These are phyloP conservation scores for Harringtonia aguacate DNA, from an alignment of 2,329 filamentous ascomycete species.

Conservation along the genomic window DNA sequence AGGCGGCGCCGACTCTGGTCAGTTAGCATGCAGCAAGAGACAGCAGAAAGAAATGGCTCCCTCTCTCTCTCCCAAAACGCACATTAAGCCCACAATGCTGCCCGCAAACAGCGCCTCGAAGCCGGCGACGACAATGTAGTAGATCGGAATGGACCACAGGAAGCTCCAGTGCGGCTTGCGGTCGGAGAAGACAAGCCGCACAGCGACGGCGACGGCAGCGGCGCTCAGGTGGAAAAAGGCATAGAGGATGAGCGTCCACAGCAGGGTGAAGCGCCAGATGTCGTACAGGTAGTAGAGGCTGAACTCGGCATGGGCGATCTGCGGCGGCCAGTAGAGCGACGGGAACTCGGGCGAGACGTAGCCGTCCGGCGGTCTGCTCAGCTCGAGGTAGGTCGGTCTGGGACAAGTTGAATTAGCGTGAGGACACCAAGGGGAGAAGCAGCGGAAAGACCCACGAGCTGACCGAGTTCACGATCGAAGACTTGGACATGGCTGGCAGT, in stretches of 20 bases:
- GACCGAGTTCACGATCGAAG: not conserved
- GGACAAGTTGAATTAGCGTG: constrained; percentile 1
- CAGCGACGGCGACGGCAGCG: constrained; percentile 58
- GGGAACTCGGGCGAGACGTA: constrained; percentile 68
- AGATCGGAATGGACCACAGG: constrained; percentile 60
- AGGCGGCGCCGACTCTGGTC: constrained; percentile 63
- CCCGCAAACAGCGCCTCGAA: constrained; percentile 71
- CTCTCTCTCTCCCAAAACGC: constrained; percentile 24
- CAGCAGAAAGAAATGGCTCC: constrained; percentile 9
- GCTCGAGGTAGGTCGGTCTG: constrained; percentile 3
- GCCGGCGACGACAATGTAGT: constrained; percentile 62
- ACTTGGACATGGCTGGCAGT: no score
- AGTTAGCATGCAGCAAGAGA: not conserved
- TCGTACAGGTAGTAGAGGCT: constrained; percentile 65
- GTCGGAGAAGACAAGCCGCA: constrained; percentile 49
- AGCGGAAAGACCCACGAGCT: not conserved
- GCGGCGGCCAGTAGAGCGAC: constrained; percentile 66
- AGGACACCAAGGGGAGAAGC: not conserved
- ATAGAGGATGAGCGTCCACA: constrained; percentile 78
- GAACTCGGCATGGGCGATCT: constrained; percentile 31
- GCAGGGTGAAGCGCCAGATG: constrained; percentile 78
- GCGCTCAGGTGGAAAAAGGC: constrained; percentile 64
- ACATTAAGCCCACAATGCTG: constrained; percentile 73
- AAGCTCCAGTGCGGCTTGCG: constrained; percentile 42
- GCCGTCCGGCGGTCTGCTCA: constrained; percentile 28